Evolutionary conservation across 305 asterid genomes (phyloP).

Genomic region (Fraxinus angustifolia): DNA sequence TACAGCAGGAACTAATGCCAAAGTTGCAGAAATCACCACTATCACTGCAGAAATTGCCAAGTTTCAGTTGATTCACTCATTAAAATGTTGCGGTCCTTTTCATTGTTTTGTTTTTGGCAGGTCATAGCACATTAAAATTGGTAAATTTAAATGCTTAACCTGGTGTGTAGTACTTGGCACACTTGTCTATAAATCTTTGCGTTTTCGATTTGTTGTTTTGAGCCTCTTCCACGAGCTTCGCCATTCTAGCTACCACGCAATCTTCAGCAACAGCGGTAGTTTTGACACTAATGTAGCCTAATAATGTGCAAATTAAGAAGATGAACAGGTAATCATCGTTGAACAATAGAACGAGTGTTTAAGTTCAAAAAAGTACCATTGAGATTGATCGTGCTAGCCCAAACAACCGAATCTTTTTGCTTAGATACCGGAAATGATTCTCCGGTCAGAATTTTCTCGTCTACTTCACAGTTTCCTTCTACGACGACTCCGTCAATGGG

Average conservation of each 20-base stretch:
- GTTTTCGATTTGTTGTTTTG: constrained; percentile 66
- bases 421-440: constrained; percentile 83
- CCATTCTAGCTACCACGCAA: constrained; percentile 81
- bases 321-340: background rate
- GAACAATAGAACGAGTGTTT: background rate
- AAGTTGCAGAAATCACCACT: constrained; percentile 41
- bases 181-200: constrained; percentile 70
- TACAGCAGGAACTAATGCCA: constrained; percentile 60
- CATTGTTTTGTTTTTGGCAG: background rate
- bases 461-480: constrained; percentile 77
- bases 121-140: background rate
- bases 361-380: constrained; percentile 46
- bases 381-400: constrained; percentile 83
- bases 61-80: background rate
- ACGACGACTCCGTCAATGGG: constrained; percentile 79
- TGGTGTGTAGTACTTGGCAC: constrained; percentile 85
- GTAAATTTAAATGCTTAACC: constrained; percentile 33
- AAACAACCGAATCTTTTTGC: constrained; percentile 61
- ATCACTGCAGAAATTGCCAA: constrained; percentile 44
- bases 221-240: constrained; percentile 81
- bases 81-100: background rate
- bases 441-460: constrained; percentile 74
- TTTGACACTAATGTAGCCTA: constrained; percentile 61
- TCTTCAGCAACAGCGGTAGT: constrained; percentile 69
- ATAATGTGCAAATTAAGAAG: background rate